phyloP scores from a whole-genome alignment of 208 protist species.

The Lotmaria passim region DNA sequence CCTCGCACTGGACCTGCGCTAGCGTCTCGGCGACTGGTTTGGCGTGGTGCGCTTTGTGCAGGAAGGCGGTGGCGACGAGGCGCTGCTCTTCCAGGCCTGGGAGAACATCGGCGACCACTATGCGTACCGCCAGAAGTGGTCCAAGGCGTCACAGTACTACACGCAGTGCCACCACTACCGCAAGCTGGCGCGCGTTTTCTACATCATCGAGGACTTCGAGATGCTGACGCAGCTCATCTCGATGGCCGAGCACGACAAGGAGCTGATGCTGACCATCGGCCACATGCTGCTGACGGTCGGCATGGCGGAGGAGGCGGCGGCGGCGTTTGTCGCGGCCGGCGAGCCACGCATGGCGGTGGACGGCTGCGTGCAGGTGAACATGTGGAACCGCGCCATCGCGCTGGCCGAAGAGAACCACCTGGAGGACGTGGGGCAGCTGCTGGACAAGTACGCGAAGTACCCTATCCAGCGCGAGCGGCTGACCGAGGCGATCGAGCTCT shows the following conservation, averaged over 20 bases:
- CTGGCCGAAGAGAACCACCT: constrained; percentile 90
- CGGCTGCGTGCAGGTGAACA: constrained; percentile 94
- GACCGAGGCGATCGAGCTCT: constrained; percentile 96
- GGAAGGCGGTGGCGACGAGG: constrained; percentile 93
- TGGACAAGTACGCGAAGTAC: constrained; percentile 91
- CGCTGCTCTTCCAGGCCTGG: constrained; percentile 86
- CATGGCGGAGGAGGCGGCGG: constrained; percentile 86
- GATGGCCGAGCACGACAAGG: constrained; percentile 89
- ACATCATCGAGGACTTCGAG: constrained; percentile 93
- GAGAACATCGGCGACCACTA: constrained; percentile 97
- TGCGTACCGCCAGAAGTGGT: constrained; percentile 94
- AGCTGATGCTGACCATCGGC: constrained; percentile 88
- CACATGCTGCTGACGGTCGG: constrained; percentile 93
- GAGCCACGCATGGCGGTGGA: constrained; percentile 93
- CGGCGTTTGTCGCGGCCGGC: constrained; percentile 89
- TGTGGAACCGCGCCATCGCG: constrained; percentile 90
- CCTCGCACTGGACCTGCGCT: constrained; percentile 93
- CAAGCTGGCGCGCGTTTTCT: constrained; percentile 92
- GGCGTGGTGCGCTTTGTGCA: constrained; percentile 93
- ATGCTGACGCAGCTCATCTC: constrained; percentile 88
- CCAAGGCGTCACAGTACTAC: constrained; percentile 96
- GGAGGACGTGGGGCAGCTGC: constrained; percentile 86
- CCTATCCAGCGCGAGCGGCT: constrained; percentile 89
- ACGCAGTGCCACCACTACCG: constrained; percentile 90
- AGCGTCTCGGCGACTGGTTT: constrained; percentile 95